Percentiles rank a stretch among this genome's conserved stretches.
Evolutionary conservation across 228 moss, liverwort and hornwort genomes (phyloP).

Genomic region (Sphagnum magellanicum): DNA sequence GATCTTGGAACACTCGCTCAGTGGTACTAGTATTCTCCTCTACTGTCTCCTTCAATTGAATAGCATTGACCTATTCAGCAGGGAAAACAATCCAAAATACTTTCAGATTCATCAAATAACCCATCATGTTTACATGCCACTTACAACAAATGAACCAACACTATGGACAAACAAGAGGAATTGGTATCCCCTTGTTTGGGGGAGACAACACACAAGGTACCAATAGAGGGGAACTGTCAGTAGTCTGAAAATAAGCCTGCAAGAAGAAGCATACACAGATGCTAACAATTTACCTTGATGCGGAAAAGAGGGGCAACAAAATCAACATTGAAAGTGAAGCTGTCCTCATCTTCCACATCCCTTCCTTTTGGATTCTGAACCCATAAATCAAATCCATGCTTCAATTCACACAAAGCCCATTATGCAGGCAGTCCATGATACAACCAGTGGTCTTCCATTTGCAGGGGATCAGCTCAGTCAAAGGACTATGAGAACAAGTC

Average conservation of each 20-base stretch:
- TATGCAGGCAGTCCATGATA: background rate
- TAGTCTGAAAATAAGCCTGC: too few species aligned
- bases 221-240: too few species aligned
- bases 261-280: too few species aligned
- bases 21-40: conserved; percentile 99
- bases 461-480: too few species aligned
- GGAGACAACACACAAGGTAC: too few species aligned
- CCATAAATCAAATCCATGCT: background rate
- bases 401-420: background rate
- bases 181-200: too few species aligned
- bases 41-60: conserved; percentile 96
- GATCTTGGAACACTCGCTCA: conserved; percentile 97
- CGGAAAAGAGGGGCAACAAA: conserved; percentile 93
- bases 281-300: conserved; percentile 58
- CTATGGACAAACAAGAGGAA: too few species aligned
- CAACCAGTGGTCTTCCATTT: too few species aligned
- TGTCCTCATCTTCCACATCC: conserved; percentile 91
- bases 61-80: conserved; percentile 74
- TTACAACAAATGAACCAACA: too few species aligned
- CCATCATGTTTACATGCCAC: too few species aligned
- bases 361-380: conserved; percentile 90
- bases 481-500: too few species aligned
- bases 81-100: background rate
- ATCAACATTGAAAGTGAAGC: conserved; percentile 87
- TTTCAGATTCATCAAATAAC: background rate